A percentile compares a stretch with the other conserved stretches of the same genome.
Conservation (phyloP, 176 grass and related monocot species). For the maize (Zea mays) region DNA sequence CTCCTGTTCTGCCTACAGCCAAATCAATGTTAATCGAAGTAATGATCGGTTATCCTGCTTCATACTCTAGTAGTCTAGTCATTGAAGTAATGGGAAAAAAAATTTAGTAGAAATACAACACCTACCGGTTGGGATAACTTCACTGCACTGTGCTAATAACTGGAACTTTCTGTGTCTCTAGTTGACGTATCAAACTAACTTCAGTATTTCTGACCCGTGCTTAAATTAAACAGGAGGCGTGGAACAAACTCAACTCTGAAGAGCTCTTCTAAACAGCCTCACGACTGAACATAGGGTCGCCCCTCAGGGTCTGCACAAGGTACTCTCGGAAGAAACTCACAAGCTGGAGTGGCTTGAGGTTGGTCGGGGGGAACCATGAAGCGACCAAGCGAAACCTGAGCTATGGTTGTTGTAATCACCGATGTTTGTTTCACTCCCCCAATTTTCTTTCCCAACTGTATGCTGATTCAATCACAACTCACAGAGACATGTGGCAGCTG, state of each 20-base stretch:
- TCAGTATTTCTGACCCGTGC: conserved; percentile 15
- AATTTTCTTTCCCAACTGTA: conserved; percentile 17
- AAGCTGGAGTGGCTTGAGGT: conserved; percentile 4
- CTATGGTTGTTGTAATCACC: background rate
- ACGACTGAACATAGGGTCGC: background rate
- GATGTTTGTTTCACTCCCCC: conserved; percentile 8
- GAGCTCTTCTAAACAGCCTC: conserved; percentile 53
- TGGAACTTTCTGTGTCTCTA: background rate
- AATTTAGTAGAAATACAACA: no score
- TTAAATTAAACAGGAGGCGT: conserved; percentile 60
- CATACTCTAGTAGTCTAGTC: no score
- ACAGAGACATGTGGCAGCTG: conserved; percentile 6
- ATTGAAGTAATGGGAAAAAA: background rate
- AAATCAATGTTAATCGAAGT: conserved; percentile 26
- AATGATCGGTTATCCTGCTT: background rate
- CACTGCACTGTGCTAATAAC: background rate
- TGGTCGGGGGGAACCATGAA: background rate
- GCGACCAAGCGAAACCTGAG: conserved; percentile 29
- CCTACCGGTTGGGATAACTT: background rate
- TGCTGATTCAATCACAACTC: conserved; percentile 40
- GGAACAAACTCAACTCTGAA: conserved; percentile 78
- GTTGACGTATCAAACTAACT: background rate
- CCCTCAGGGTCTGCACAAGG: conserved; percentile 15
- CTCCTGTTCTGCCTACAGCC: background rate
- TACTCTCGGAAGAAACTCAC: background rate